Base-by-base conservation (phyloP, 495 filamentous ascomycete genomes). In the Penicillium salamii region DNA sequence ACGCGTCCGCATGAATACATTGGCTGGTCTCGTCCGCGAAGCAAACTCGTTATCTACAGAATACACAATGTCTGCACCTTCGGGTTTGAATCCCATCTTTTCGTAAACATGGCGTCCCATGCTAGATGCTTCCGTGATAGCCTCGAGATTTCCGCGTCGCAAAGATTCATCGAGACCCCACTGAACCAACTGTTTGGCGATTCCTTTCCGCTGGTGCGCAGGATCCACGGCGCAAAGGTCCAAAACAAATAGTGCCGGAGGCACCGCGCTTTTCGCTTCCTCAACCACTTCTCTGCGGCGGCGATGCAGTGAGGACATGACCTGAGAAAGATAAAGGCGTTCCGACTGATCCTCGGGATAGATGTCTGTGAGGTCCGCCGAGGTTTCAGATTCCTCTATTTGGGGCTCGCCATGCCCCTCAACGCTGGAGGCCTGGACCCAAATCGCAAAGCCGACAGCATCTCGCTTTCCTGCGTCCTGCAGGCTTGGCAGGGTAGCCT, bases 61-160 rank as follows among this genome's bases (percentile, higher is more conserved):
- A 41, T 70, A 73, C 46, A 65, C 54, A 34, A 62, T 38, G 29
- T 67, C 63, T 4, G 35, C n/a, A 1, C 61, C 65, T 31, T 69
- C 64, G 1, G 59, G 57, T 7, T 42, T 20, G 44, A 76, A 76
- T 0, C 72, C 72, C 46, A 73, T 49, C 21, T 67, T 56, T 14
- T 42, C 32, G 40, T 76, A 76, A 2, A 70, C 71, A 52, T 65
- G 57, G 13, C 72, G 54, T 12, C 72, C 72, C 69, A 74, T 73
- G 7, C 53, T 63, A 5, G 72, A 76, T 20, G 63, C 72, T 44
- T 76, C 72, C 15, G 65, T 59, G 7, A 62, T 58, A 13, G 59
- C 58, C 42, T 76, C 66, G 20, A 67, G 46, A n/a, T 59, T 59
- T 3, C 72, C 70, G 7, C 72, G 58, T 24, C 62, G 52, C 32